Conservation (phyloP, 106 monocot species). For the Posidonia australis region DNA sequence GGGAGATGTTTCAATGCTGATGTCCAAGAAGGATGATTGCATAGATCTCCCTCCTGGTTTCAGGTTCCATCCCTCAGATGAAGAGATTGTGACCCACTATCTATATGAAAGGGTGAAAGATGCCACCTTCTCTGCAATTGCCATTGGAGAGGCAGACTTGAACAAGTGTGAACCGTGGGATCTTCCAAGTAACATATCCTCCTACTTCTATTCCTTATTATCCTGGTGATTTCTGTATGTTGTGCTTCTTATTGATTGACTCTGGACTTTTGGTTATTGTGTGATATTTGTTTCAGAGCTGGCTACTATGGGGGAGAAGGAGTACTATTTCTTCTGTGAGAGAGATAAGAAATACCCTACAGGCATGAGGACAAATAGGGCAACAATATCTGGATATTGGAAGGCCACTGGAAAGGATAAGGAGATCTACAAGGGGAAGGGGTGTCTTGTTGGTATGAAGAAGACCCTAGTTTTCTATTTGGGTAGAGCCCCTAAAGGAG, state of each 20-base stretch:
- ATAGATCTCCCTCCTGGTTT: constrained; percentile 37
- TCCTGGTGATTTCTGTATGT: background rate
- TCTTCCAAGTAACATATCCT: constrained; percentile 17
- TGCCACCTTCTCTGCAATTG: constrained; percentile 18
- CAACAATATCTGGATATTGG: constrained; percentile 70
- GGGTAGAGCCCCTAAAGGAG: constrained; percentile 59
- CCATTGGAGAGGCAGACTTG: constrained; percentile 37
- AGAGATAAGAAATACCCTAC: constrained; percentile 73
- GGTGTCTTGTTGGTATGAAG: constrained; percentile 54
- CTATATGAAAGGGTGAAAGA: constrained; percentile 20
- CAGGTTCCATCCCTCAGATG: constrained; percentile 48
- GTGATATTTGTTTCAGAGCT: constrained; percentile 16
- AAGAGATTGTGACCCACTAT: constrained; percentile 45
- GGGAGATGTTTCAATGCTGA: background rate
- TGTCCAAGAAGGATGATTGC: background rate
- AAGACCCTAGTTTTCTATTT: constrained; percentile 85
- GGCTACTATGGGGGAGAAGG: constrained; percentile 77
- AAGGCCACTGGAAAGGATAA: constrained; percentile 84
- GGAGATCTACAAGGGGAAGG: constrained; percentile 38
- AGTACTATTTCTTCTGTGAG: constrained; percentile 73
- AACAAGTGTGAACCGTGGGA: constrained; percentile 57
- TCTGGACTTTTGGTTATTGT: background rate
- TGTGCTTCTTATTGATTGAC: background rate
- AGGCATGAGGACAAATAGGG: constrained; percentile 67
- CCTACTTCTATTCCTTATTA: background rate